Evolutionary conservation across 83 land plant species (phyloP), one percentile per base, ranked within the genome.

Genomic region (Picea engelmannii): DNA sequence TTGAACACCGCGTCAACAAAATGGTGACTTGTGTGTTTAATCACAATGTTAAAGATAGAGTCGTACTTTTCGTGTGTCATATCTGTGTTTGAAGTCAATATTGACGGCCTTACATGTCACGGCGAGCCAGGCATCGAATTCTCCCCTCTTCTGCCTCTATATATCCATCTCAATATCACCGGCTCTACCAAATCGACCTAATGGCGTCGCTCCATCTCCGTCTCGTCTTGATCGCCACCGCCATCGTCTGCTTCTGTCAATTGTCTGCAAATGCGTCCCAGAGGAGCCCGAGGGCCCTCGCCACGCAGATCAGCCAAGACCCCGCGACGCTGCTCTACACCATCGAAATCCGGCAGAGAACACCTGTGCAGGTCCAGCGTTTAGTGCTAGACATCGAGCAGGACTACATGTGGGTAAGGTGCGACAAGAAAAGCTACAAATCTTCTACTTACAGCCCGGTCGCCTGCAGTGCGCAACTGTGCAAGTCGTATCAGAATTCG

Each of bases 321-420:
- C 44, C 86, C 62, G 25, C 85, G 31, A 84, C 87, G n/a, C 83
- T 27, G 70, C 92, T 85, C 69, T 90, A 90, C 85, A 25, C 83
- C 4, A 69, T 87, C 25, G 25, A 8, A 7, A 13, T 92, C 66
- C 44, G 44, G 74, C 87, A 82, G 49, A 40, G 87, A 12, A 86
- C 90, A 1, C 86, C 91, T 16, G 81, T 82, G 58, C 85, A 82
- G 47, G 58, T 81, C 40, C 79, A 85, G 2, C 42, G 78, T 11
- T 80, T 89, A 79, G 40, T 65, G 38, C 82, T 87, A 16, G 87
- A 91, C 74, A 82, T 88, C 61, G 90, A 85, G 35, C 70, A 78
- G n/a, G 64, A 40, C 15, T 55, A 65, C 84, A 52, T 84, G n/a
- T 88, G 85, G 88, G 76, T 88, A 59, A 82, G 84, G 70, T 91